Base-by-base conservation (phyloP, 2,329 filamentous ascomycete species). In the Colletotrichum spinosum region DNA sequence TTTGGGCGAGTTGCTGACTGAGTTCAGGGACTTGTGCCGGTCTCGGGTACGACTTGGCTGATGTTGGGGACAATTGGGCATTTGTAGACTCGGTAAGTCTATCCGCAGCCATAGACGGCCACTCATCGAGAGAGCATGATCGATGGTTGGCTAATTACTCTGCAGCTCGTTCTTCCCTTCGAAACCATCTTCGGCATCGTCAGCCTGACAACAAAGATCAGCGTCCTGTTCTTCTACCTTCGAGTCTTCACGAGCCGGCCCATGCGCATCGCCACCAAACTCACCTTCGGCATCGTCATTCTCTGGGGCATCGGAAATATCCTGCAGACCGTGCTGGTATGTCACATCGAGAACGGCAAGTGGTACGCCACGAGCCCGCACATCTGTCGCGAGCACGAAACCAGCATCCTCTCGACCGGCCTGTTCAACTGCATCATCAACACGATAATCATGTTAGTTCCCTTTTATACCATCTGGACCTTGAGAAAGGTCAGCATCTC, bases 191-290 rank as follows among this genome's bases (percentile, higher is more conserved):
- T 77, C 69, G 70, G 76, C 5, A 67, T 74, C 12, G 72, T 72
- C 11, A 73, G 79, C 51, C 69, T 73, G 55, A 77, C 77, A 33
- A 73, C 78, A 59, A 82, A 82, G 60, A 70, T 80, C 38, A 79
- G 77, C 52, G 78, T 82, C 38, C 62, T 81, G 45, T 72, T 74
- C 44, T 81, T 82, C 68, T 82, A 81, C 64, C 72, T 77, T n/a
- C 77, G 79, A n/a, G 73, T 82, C 7, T 79, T 80, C 52, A 74
- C 73, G n/a, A 75, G 75, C 54, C 58, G 68, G 3, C 54, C 65
- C 11, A 67, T 79, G 67, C 72, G 76, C 6, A 52, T 70, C 8
- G 68, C 68, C n/a, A 76, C 73, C 50, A 75, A 72, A 33, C 11
- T 55, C 25, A 55, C 51, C 2, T 55, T 60, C 17, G 42, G 35